phyloP scores from a whole-genome alignment of 2,329 filamentous ascomycete genomes.

The Aureobasidium pullulans region DNA sequence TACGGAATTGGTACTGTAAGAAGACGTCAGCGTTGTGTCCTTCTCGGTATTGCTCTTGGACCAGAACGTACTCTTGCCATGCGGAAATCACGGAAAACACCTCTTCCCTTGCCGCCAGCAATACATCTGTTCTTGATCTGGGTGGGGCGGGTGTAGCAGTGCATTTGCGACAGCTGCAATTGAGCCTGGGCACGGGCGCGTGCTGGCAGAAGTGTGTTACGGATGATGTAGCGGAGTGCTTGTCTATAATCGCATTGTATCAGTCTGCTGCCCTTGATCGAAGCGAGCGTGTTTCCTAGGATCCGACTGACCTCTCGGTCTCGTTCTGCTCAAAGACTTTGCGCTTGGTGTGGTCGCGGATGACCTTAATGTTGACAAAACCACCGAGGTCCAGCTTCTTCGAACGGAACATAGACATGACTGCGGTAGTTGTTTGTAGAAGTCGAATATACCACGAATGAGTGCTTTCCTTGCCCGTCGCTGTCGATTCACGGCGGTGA shows the following conservation, averaged over 20 bases:
- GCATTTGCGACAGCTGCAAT: conserved; percentile 89
- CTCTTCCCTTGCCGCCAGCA: conserved; percentile 78
- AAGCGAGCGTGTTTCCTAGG: not conserved
- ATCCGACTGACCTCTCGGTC: conserved; percentile 63
- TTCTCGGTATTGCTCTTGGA: not conserved
- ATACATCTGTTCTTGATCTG: conserved; percentile 94
- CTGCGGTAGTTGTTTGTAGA: conserved; percentile 7
- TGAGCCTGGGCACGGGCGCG: conserved; percentile 85
- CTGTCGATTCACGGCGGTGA: not conserved
- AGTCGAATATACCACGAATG: not conserved
- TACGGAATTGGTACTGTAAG: conserved; percentile 78
- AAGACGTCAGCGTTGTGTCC: conserved; percentile 18
- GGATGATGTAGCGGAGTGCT: conserved; percentile 74
- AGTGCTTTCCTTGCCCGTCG: not conserved
- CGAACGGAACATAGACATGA: conserved; percentile 63
- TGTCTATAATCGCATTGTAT: conserved; percentile 50
- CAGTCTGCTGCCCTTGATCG: not conserved
- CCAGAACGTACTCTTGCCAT: conserved; percentile 70
- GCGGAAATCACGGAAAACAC: conserved; percentile 89
- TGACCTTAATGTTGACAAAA: conserved; percentile 76
- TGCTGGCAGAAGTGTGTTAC: conserved; percentile 77
- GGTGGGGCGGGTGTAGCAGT: conserved; percentile 86
- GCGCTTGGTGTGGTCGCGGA: conserved; percentile 95
- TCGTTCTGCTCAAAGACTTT: conserved; percentile 84
- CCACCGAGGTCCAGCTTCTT: conserved; percentile 87